These are phyloP conservation scores for Penicillium sp. DNA, from an alignment of 2,329 filamentous ascomycete genomes.

Conservation along the genomic window DNA sequence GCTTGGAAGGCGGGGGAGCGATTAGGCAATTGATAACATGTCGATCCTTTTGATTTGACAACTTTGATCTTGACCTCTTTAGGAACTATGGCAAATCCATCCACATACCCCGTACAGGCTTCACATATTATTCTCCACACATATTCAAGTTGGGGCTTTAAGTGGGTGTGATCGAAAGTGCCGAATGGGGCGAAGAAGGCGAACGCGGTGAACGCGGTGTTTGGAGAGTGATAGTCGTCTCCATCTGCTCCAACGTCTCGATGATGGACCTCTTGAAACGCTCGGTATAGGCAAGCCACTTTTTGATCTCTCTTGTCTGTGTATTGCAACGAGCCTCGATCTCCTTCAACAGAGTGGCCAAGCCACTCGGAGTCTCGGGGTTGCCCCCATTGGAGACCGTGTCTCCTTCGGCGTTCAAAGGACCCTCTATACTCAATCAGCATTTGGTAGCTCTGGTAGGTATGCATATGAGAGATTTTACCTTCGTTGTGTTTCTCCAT, in stretches of 20 bases:
- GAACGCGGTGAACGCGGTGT: neutral
- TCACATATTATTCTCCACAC: neutral
- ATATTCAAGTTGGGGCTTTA: neutral
- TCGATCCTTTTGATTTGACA: neutral
- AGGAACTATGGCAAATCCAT: no score
- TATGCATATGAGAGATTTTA: neutral
- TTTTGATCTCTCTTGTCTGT: slow-evolving; percentile 1
- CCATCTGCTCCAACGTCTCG: neutral
- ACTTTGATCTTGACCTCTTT: no score
- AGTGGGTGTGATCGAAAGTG: neutral
- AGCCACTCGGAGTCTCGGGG: neutral
- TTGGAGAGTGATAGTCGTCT: neutral
- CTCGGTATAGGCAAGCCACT: neutral
- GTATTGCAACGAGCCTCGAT: neutral
- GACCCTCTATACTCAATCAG: neutral
- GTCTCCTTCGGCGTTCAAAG: neutral
- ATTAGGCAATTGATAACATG: neutral
- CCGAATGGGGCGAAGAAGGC: no score
- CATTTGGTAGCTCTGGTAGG: no score
- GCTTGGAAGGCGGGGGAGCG: neutral
- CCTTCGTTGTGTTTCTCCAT: neutral
- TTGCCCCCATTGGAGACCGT: neutral
- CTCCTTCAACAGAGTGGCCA: neutral
- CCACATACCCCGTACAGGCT: no score
- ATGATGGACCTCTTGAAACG: neutral